Evolutionary conservation across 2,329 filamentous ascomycete genomes (phyloP).

Genomic region (Xylariaceae sp.): DNA sequence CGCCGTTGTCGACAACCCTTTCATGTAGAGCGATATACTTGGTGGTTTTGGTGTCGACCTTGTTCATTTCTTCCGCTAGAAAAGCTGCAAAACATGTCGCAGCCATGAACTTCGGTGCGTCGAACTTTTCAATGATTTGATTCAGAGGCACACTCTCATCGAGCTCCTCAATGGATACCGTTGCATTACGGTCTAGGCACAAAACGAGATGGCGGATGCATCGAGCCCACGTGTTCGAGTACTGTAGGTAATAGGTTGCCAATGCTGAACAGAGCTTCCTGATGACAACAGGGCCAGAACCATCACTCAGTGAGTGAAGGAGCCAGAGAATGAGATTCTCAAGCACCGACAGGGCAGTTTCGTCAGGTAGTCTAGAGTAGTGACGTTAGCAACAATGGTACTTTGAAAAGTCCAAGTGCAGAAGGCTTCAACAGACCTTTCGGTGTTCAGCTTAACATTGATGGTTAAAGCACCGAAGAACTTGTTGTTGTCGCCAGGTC

Average conservation of each 20-base stretch:
- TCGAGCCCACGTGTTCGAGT: constrained; percentile 60
- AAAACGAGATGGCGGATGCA: constrained; percentile 60
- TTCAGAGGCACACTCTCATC: constrained; percentile 39
- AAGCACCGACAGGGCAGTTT: constrained; percentile 55
- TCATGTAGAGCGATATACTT: constrained; percentile 47
- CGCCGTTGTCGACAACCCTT: constrained; percentile 46
- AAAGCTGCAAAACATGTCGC: constrained; percentile 60
- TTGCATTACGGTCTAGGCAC: constrained; percentile 48
- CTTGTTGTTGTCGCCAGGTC: constrained; percentile 66
- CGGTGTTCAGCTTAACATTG: constrained; percentile 90
- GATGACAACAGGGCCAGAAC: constrained; percentile 55
- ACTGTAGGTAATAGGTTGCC: constrained; percentile 69
- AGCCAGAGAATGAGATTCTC: constrained; percentile 59
- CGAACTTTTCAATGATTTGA: constrained; percentile 42
- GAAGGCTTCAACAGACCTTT: constrained; percentile 53
- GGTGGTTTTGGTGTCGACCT: constrained; percentile 57
- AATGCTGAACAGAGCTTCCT: constrained; percentile 74
- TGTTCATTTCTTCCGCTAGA: constrained; percentile 62
- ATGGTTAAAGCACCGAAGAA: constrained; percentile 93
- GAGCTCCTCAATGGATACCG: constrained; percentile 44
- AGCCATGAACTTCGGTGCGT: constrained; percentile 48
- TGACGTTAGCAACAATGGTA: constrained; percentile 27
- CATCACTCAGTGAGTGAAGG: constrained; percentile 46
- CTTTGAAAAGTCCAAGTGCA: background rate
- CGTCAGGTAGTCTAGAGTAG: constrained; percentile 47